These are phyloP conservation scores for Xylaria arbuscula DNA, from an alignment of 2,329 filamentous ascomycete genomes.

Conservation along the genomic window DNA sequence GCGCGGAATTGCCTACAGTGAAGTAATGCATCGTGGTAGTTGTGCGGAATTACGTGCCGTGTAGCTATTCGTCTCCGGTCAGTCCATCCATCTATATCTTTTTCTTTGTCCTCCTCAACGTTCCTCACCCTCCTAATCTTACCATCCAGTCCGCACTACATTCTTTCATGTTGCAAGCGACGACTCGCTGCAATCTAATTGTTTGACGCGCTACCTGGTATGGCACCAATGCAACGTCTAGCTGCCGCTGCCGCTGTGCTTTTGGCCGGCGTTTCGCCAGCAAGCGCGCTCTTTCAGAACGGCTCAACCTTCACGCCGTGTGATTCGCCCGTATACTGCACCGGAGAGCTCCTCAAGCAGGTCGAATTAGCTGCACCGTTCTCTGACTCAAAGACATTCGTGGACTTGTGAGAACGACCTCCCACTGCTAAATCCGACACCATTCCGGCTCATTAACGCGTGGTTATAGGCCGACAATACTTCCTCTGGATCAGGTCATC, in stretches of 20 bases:
- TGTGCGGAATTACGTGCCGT: neutral
- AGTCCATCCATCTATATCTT: constrained; percentile 2
- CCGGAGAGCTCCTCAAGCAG: constrained; percentile 70
- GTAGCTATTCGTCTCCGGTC: neutral
- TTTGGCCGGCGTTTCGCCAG: constrained; percentile 41
- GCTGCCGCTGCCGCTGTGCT: constrained; percentile 34
- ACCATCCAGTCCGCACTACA: too few species aligned
- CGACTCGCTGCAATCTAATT: constrained; percentile 6
- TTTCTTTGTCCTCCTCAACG: constrained; percentile 6
- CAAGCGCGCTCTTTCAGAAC: constrained; percentile 66
- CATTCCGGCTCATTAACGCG: constrained; percentile 30
- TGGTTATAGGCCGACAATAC: constrained; percentile 65
- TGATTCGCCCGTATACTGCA: constrained; percentile 75
- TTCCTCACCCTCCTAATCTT: neutral
- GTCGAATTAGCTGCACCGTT: constrained; percentile 73
- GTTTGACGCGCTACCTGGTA: constrained; percentile 18
- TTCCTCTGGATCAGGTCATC: constrained; percentile 68
- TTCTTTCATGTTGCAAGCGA: constrained; percentile 2
- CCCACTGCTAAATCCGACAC: neutral
- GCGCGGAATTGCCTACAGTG: constrained; percentile 1
- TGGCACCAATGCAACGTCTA: constrained; percentile 28
- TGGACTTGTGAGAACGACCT: constrained; percentile 68
- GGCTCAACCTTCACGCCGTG: constrained; percentile 72
- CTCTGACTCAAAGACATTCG: constrained; percentile 76
- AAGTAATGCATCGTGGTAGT: neutral